Evolutionary conservation across 495 filamentous ascomycete species (phyloP).

Genomic region (Melanomma pulvis-pyrius): DNA sequence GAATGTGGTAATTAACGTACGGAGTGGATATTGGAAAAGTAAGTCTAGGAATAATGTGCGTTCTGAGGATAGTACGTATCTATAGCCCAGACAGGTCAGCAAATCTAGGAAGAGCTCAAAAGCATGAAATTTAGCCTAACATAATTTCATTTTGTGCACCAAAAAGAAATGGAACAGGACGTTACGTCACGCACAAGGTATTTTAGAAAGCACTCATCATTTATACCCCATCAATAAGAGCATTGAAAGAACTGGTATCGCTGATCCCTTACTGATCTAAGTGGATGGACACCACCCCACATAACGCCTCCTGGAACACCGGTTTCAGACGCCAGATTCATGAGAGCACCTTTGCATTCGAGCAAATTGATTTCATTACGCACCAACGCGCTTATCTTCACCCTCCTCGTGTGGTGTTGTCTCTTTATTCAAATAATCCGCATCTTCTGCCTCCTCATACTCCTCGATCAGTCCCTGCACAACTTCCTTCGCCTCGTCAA

Average conservation of each 20-base stretch:
- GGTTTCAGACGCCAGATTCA: not conserved
- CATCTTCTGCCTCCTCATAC: slow-evolving; percentile 92
- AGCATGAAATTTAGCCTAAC: too few species aligned
- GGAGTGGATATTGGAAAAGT: too few species aligned
- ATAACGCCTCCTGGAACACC: not conserved
- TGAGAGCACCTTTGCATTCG: not conserved
- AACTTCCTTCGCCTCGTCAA: slow-evolving; percentile 89
- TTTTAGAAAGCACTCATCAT: too few species aligned
- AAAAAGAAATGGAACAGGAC: too few species aligned
- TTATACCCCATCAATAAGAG: not conserved
- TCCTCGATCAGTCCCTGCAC: slow-evolving; percentile 86
- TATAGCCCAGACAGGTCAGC: too few species aligned
- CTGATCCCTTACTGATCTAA: not conserved
- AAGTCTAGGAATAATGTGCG: too few species aligned
- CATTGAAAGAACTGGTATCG: not conserved
- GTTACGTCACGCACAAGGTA: too few species aligned
- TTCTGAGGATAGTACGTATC: too few species aligned
- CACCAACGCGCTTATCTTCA: slow-evolving; percentile 25
- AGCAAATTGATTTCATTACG: not conserved
- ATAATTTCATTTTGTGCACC: too few species aligned
- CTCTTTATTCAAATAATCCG: slow-evolving; percentile 67
- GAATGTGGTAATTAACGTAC: too few species aligned
- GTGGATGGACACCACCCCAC: not conserved
- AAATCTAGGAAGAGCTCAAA: too few species aligned
- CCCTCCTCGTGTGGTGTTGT: slow-evolving; percentile 12